Base-by-base conservation (phyloP, 2,329 filamentous ascomycete species). In the Coleophoma eucalyptorum region DNA sequence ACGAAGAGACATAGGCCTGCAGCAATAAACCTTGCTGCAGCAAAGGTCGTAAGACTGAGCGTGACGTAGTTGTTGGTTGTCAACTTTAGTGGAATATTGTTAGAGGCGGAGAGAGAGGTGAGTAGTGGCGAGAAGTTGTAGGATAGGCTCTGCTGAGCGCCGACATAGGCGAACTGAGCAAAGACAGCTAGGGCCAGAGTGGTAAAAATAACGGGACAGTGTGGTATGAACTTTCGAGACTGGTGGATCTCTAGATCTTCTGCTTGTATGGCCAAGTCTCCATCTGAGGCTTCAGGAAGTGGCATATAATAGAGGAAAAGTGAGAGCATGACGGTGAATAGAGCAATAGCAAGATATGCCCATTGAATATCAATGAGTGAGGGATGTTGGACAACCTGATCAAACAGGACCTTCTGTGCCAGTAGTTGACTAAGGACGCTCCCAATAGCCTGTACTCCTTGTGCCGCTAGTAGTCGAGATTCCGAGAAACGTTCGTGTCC, bases 291-390 rank as follows among this genome's bases (percentile, higher is more conserved):
- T 81, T 72, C 83, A 0, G 83, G 82, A 2, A 86, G 69, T 0
- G 83, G 83, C 74, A 85, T 81, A 60, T 86, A 87, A 63, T 81
- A 86, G 64, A 87, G 85, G 62, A 86, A 81, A 3, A 86, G 70
- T 0, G 83, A 87, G 3, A 95, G 75, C 3, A 80, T 72, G 48
- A 86, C 87, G 51, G 87, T 89, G 50, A 91, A 84, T 20, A 87
- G 74, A 0, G 88, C 89, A 54, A 93, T 86, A 50, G 84, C 86
- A n/a, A 94, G 78, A 59, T 94, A 94, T 0, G 89, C 88, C 86
- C 87, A 95, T 67, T 94, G 90, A 2, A 93, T 87, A 54, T 87
- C 83, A 55, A 88, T 78, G 3, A 94, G 75, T 1, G 79, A 79
- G 31, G 74, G 67, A 2, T 74, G 63, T n/a, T 57, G 65, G 33